Evolutionary conservation across 1,284 basidiomycete genomes (phyloP), one percentile per base, ranked within the genome.

Genomic region (Austropuccinia psidii): DNA sequence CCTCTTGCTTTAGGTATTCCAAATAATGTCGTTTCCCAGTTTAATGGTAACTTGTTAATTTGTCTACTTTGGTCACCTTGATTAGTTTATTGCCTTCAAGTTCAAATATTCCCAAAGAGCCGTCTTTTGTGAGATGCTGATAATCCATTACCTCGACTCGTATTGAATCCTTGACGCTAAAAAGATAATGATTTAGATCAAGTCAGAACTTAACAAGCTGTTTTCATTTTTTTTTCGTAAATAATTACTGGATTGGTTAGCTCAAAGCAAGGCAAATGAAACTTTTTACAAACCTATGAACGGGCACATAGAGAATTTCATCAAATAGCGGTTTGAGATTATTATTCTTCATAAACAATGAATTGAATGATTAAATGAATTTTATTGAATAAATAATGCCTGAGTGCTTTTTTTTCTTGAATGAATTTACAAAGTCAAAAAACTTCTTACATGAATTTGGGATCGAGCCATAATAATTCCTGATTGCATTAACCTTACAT

Each of bases 131-230:
- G 72, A 92, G 81, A 80, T 93, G 84, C 81, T 97, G 91, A 81
- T 95, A 95, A 81, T 98, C 96, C 93, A 98, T 95, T 76, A 91
- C 86, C 83, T 98, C 95, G 77, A 98, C 83, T 58, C 92, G 81
- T 80, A 97, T 83, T 11, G 75, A 75, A 62, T 83, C 82, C 50
- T 79, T 78, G 29, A 79, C 69, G 61, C 76, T 77, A 41, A 62
- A 31, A 4, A n/a, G 24, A 27, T 52, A 15, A 52, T 15, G 31
- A 47, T 8, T 31, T 24, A 5, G 13, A 15, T 19, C 47, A 41
- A 7, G 37, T 57, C 55, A 68, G 52, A 21, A 54, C 2, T 11
- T 33, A 9, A 67, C 35, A 19, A 15, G 39, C 29, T 19, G n/a
- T 17, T 15, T n/a, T 17, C 13, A 19, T 35, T 39, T 6, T 45